Conservation (phyloP, 768 basidiomycete species). For the Gelatoporia subvermispora region DNA sequence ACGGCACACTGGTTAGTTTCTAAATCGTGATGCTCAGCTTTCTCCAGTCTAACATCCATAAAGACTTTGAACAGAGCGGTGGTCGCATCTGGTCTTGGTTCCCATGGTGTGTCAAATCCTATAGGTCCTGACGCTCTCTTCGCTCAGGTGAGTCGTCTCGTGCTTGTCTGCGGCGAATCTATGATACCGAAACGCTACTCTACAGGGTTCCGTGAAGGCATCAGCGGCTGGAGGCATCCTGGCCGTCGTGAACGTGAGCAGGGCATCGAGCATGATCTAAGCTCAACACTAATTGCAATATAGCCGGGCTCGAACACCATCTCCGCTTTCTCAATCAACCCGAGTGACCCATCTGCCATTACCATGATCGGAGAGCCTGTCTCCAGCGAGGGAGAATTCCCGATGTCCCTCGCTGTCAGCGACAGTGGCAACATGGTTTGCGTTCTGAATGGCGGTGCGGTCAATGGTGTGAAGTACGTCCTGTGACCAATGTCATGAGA, state of each 20-base stretch:
- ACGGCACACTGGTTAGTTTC: constrained; percentile 36
- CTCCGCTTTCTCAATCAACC: constrained; percentile 35
- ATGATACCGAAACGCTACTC: background rate
- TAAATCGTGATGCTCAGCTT: background rate
- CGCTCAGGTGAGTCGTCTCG: constrained; percentile 13
- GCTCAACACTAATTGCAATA: background rate
- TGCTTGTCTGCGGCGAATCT: background rate
- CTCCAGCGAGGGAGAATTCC: constrained; percentile 45
- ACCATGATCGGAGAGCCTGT: constrained; percentile 40
- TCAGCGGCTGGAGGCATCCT: constrained; percentile 15
- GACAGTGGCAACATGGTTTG: constrained; percentile 26
- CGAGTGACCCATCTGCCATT: constrained; percentile 36
- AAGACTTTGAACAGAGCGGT: constrained; percentile 17
- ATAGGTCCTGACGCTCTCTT: constrained; percentile 24
- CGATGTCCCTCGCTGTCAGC: constrained; percentile 37
- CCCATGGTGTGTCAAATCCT: constrained; percentile 14
- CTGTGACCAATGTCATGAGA: background rate
- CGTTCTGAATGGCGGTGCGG: constrained; percentile 31
- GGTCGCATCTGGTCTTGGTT: constrained; percentile 16
- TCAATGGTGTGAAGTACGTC: constrained; percentile 32
- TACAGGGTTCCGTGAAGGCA: constrained; percentile 20
- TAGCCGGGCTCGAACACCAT: constrained; percentile 45
- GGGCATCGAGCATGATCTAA: too few relatives aligned
- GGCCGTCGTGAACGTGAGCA: constrained; percentile 21
- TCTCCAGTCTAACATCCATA: background rate